phyloP scores from a whole-genome alignment of 2,329 filamentous ascomycete genomes.

The Monosporascus sp. region DNA sequence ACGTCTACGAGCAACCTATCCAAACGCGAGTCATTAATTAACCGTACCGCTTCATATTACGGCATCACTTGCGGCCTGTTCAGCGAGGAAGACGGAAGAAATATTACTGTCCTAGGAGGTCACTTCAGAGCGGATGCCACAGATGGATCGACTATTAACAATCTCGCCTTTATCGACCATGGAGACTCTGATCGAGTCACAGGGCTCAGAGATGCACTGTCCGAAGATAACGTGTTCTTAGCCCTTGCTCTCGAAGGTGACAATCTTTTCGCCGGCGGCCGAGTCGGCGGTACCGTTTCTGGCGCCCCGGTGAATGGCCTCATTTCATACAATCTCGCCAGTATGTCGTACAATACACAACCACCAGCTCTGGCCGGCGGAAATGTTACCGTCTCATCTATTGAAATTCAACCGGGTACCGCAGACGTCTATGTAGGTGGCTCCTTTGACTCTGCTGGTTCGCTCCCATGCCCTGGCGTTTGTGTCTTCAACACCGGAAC shows the following conservation, averaged over 20 bases:
- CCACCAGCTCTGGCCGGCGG: slow-evolving; percentile 69
- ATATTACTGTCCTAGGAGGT: slow-evolving; percentile 83
- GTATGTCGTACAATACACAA: slow-evolving; percentile 61
- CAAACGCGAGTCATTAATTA: slow-evolving; percentile 42
- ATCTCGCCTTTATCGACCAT: slow-evolving; percentile 77
- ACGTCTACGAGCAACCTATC: slow-evolving; percentile 31
- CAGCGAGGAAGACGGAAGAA: slow-evolving; percentile 63
- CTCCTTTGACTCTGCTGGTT: slow-evolving; percentile 75
- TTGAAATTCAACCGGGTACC: slow-evolving; percentile 65
- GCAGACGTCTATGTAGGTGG: slow-evolving; percentile 81
- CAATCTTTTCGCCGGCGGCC: slow-evolving; percentile 77
- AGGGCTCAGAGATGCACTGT: slow-evolving; percentile 63
- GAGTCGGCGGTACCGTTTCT: slow-evolving; percentile 65
- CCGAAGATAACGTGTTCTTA: slow-evolving; percentile 68
- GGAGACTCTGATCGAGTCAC: slow-evolving; percentile 60
- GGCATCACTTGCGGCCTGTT: slow-evolving; percentile 78
- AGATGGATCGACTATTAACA: slow-evolving; percentile 68
- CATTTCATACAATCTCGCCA: slow-evolving; percentile 70
- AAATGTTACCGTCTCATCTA: slow-evolving; percentile 68
- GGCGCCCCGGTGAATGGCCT: slow-evolving; percentile 64
- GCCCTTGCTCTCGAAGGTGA: slow-evolving; percentile 63
- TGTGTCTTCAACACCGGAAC: slow-evolving; percentile 70
- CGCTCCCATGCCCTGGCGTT: slow-evolving; percentile 73
- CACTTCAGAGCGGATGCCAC: slow-evolving; percentile 70
- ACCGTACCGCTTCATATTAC: slow-evolving; percentile 36